phyloP scores from a whole-genome alignment of 305 asterid genomes.

The Ajuga reptans region DNA sequence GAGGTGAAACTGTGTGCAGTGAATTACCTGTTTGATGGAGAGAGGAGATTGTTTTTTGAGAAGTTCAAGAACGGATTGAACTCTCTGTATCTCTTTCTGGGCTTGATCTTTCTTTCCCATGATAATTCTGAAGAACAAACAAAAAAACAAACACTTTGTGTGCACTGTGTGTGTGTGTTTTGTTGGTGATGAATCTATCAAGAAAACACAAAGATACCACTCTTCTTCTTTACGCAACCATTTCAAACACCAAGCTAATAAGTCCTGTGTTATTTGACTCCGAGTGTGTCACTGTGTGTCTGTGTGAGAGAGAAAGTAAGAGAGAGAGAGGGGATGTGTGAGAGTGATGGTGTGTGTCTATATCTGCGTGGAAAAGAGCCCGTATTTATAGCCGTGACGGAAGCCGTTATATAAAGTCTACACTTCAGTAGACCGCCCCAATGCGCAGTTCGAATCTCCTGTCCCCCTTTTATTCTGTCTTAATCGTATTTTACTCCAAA shows the following conservation, averaged over 20 bases:
- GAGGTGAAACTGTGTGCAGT: background rate
- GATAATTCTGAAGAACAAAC: background rate
- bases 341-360: constrained; percentile 15
- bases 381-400: constrained; percentile 59
- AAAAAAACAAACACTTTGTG: background rate
- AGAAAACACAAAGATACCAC: constrained; percentile 47
- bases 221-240: constrained; percentile 65
- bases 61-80: constrained; percentile 56
- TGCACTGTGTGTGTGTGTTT: background rate
- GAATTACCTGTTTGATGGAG: constrained; percentile 69
- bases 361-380: constrained; percentile 21
- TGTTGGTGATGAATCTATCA: constrained; percentile 23
- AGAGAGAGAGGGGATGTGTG: constrained; percentile 7
- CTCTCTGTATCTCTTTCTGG: constrained; percentile 52
- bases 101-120: constrained; percentile 67
- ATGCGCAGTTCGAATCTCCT: too few relatives aligned
- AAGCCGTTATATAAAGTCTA: constrained; percentile 28
- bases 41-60: constrained; percentile 71
- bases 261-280: background rate
- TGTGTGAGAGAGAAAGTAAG: constrained; percentile 10
- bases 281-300: constrained; percentile 7
- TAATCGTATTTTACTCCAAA: too few relatives aligned
- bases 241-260: constrained; percentile 30
- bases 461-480: too few relatives aligned
- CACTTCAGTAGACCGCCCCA: constrained; percentile 40